These are phyloP conservation scores for Bruguiera gymnorhiza DNA, from an alignment of 345 rosid species.

Conservation along the genomic window DNA sequence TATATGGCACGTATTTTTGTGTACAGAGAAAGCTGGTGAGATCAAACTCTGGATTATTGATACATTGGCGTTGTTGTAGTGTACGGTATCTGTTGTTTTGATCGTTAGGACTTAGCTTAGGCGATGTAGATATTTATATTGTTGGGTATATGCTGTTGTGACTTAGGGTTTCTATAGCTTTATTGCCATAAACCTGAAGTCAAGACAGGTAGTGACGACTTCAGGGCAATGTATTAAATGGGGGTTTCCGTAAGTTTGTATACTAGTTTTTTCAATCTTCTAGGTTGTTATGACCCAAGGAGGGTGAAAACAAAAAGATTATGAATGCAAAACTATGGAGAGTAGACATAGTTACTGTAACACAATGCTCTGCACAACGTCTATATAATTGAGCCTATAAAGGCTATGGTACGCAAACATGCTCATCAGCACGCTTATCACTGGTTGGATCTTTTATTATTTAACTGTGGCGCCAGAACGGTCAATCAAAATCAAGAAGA, in stretches of 20 bases:
- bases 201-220: too few relatives aligned
- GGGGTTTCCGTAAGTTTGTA: too few relatives aligned
- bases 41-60: neutral
- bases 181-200: too few relatives aligned
- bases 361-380: constrained; percentile 1
- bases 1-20: constrained; percentile 8
- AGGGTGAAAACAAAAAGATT: neutral
- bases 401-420: neutral
- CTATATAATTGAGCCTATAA: constrained; percentile 9
- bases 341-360: neutral
- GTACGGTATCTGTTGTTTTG: neutral
- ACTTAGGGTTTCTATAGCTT: neutral
- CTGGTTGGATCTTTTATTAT: constrained; percentile 14
- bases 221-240: too few relatives aligned
- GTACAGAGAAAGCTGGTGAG: neutral
- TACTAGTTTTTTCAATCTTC: too few relatives aligned
- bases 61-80: neutral
- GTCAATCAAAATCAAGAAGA: neutral
- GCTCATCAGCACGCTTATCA: neutral
- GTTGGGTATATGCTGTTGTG: too few relatives aligned
- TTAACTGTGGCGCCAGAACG: neutral
- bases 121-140: neutral
- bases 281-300: too few relatives aligned
- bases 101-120: neutral
- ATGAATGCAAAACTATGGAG: neutral